Evolutionary conservation across 139 green algal genomes (phyloP).

Genomic region (Ettlia oleoabundans): DNA sequence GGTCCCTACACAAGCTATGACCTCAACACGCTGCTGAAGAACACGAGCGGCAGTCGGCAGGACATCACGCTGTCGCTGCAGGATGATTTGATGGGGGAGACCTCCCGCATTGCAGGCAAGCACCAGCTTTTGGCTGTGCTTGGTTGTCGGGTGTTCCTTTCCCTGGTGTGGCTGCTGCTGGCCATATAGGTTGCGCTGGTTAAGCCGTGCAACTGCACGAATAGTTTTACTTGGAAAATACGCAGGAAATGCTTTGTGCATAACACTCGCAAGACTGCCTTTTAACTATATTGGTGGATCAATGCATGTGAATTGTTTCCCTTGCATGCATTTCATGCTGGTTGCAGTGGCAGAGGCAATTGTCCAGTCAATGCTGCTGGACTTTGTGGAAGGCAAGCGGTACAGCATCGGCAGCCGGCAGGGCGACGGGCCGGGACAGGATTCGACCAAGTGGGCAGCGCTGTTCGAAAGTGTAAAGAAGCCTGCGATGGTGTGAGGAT

Average conservation of each 20-base stretch:
- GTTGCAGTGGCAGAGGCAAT: conserved; percentile 72
- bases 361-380: conserved; percentile 66
- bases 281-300: no score
- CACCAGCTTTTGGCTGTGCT: no score
- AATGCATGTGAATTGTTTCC: no score
- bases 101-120: conserved; percentile 79
- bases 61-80: conserved; percentile 57
- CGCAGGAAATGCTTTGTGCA: no score
- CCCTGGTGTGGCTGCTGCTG: no score
- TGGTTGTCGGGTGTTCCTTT: no score
- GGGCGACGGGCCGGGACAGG: conserved; percentile 70
- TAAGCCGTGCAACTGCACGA: no score
- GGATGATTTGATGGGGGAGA: conserved; percentile 76
- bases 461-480: conserved; percentile 58
- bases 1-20: conserved; percentile 98
- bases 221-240: no score
- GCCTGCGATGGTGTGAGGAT: not conserved
- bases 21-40: conserved; percentile 95
- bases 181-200: not conserved
- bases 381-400: conserved; percentile 43
- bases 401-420: conserved; percentile 68
- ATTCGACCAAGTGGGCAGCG: conserved; percentile 60
- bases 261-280: no score
- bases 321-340: not conserved
- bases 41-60: conserved; percentile 50